phyloP scores from a whole-genome alignment of 768 basidiomycete genomes.

The Lepiota subincarnata region DNA sequence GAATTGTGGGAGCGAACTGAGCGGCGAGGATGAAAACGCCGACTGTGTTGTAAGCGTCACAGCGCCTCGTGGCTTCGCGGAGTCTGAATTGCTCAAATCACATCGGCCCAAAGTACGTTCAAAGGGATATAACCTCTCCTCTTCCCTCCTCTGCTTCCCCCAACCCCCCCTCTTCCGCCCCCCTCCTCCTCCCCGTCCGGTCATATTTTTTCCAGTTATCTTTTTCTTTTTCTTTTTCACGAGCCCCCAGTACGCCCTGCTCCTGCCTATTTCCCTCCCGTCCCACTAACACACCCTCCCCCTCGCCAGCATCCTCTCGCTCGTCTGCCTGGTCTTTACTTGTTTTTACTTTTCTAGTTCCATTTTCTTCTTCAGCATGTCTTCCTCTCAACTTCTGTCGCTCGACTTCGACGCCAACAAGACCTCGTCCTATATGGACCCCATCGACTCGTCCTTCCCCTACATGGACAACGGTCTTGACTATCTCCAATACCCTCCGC shows the following conservation, averaged over 20 bases:
- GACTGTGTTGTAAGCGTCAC: constrained; percentile 11
- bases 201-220: constrained; percentile 17
- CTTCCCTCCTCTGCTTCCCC: constrained; percentile 23
- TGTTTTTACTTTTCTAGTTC: constrained; percentile 22
- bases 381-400: constrained; percentile 29
- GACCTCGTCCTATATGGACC: constrained; percentile 45
- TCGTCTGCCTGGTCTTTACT: constrained; percentile 19
- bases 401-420: constrained; percentile 51
- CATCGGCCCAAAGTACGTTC: constrained; percentile 12
- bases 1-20: constrained; percentile 9
- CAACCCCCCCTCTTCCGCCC: constrained; percentile 26
- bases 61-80: constrained; percentile 21
- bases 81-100: constrained; percentile 9
- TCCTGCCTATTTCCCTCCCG: constrained; percentile 18
- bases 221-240: constrained; percentile 36
- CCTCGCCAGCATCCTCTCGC: constrained; percentile 18
- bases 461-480: constrained; percentile 52
- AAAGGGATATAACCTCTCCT: background rate
- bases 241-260: constrained; percentile 16
- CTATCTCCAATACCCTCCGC: constrained; percentile 71
- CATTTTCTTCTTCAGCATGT: constrained; percentile 27
- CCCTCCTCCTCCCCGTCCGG: constrained; percentile 26
- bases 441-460: constrained; percentile 40
- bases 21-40: constrained; percentile 10
- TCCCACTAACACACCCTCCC: constrained; percentile 25